These are phyloP conservation scores for Boletus fagicola DNA, from an alignment of 768 basidiomycete species.

Conservation along the genomic window DNA sequence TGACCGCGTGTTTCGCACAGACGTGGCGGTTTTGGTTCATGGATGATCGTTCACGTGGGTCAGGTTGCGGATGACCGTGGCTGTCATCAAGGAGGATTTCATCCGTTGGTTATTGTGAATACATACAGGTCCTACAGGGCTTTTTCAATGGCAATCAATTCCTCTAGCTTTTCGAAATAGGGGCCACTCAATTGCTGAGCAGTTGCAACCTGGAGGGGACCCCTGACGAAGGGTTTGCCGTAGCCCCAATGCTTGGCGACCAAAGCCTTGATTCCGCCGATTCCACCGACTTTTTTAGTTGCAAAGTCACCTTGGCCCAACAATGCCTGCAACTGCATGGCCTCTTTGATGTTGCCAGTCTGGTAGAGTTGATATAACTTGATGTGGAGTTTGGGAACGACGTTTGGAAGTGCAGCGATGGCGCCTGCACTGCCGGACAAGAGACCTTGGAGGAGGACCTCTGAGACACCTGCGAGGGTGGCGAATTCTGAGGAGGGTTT, in stretches of 20 bases:
- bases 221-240: conserved; percentile 48
- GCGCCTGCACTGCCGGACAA: conserved; percentile 60
- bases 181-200: conserved; percentile 37
- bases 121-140: conserved; percentile 19
- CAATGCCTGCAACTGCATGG: conserved; percentile 57
- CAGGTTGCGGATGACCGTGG: not conserved
- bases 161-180: conserved; percentile 41
- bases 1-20: not conserved
- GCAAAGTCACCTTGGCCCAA: conserved; percentile 70
- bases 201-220: conserved; percentile 46
- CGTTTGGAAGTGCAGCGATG: conserved; percentile 64
- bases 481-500: conserved; percentile 56
- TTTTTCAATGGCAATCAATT: conserved; percentile 49
- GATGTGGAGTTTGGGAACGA: conserved; percentile 58
- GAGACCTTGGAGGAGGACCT: conserved; percentile 64
- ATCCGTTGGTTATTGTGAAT: not conserved
- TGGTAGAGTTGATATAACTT: conserved; percentile 48
- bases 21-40: not conserved
- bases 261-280: conserved; percentile 64
- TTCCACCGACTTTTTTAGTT: conserved; percentile 58
- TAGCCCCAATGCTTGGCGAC: conserved; percentile 65
- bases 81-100: not conserved
- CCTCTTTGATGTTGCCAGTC: conserved; percentile 55
- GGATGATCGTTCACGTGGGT: not conserved
- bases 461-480: conserved; percentile 74